Evolutionary conservation across 2,329 filamentous ascomycete species (phyloP), one percentile per base, ranked within the genome.

Genomic region (Scytalidium sp.): DNA sequence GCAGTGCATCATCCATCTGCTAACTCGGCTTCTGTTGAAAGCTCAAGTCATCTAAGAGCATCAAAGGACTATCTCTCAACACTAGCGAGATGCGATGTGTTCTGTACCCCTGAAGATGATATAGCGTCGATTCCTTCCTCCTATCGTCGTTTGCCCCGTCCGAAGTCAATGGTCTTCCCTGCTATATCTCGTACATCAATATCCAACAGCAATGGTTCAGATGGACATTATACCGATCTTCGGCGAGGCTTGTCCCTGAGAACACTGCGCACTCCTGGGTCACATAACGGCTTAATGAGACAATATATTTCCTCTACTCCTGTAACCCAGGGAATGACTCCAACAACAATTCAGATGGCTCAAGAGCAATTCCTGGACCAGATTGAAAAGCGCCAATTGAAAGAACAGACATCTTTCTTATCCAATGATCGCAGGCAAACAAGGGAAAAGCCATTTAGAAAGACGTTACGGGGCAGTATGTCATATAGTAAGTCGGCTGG

Each of bases 91-190:
- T 67, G 65, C 36, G 67, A 75, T 29, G 68, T 74, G 56, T 69
- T 71, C 48, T 77, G 75, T 58, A 74, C 70, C 3, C 69, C 69
- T 1, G 73, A 79, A 50, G 75, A 80, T 50, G 71, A 76, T 46
- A 62, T 73, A 25, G 70, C 69, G 1, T 78, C 77, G 3, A 68
- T 68, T 23, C 71, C 74, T 13, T 74, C 72, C 2, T 76, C 76
- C 0, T 77, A 73, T 55, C 70, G 73, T 43, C 73, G 69, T 22
- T 63, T 83, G 40, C 76, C 78, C 41, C 80, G 76, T 57, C 80
- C 80, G 1, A 76, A 69, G 50, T 84, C 81, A 0, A 76, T 82
- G 75, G 72, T 78, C 52, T 70, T 47, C 54, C 67, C 40, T 53
- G 53, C 10, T 19, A 62, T 45, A 54, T 52, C 49, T 5, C 56